These are phyloP conservation scores for Zelopaecilomyces penicillatus DNA, from an alignment of 2,329 filamentous ascomycete species.

Conservation along the genomic window DNA sequence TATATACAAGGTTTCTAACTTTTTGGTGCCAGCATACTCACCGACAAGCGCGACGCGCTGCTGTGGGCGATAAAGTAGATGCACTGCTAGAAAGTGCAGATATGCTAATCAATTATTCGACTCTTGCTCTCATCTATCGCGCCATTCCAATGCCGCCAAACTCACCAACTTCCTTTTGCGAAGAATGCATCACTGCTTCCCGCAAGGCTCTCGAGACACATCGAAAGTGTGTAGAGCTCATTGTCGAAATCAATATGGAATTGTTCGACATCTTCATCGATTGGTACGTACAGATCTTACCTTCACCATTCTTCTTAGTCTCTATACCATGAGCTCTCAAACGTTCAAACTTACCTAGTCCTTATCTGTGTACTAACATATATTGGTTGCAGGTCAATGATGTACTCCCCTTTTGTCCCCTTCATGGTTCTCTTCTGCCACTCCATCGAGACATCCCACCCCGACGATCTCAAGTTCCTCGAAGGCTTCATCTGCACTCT, in stretches of 20 bases:
- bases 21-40: constrained; percentile 29
- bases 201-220: constrained; percentile 32
- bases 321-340: too few relatives aligned
- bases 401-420: constrained; percentile 41
- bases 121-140: constrained; percentile 35
- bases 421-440: constrained; percentile 43
- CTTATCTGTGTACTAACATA: too few relatives aligned
- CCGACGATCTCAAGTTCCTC: constrained; percentile 39
- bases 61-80: constrained; percentile 22
- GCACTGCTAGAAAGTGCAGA: constrained; percentile 29
- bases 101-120: constrained; percentile 33
- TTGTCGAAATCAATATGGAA: constrained; percentile 31
- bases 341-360: too few relatives aligned
- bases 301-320: neutral
- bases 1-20: neutral
- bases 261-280: constrained; percentile 26
- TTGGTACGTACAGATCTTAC: neutral
- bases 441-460: constrained; percentile 35
- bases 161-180: constrained; percentile 28
- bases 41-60: constrained; percentile 14
- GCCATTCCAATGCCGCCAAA: constrained; percentile 23
- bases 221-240: constrained; percentile 30
- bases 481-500: constrained; percentile 44
- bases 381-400: constrained; percentile 25
- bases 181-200: constrained; percentile 34